These are phyloP conservation scores for Aspergillus felis DNA, from an alignment of 2,329 filamentous ascomycete species.

Conservation along the genomic window DNA sequence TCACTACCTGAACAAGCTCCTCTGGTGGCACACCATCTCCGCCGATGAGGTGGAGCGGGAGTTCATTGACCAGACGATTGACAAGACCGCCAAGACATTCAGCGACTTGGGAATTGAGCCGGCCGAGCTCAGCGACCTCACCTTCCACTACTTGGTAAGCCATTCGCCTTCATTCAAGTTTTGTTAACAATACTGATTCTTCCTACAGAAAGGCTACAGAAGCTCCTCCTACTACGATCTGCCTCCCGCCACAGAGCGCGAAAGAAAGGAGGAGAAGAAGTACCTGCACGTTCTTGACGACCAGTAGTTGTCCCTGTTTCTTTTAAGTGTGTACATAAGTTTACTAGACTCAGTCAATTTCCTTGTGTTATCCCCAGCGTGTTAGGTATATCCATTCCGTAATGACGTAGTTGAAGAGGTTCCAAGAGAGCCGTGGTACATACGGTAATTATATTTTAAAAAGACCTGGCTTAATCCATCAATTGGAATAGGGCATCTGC, in stretches of 20 bases:
- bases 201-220: conserved; percentile 75
- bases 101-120: conserved; percentile 88
- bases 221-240: conserved; percentile 87
- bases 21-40: conserved; percentile 87
- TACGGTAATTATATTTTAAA: background rate
- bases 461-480: background rate
- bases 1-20: conserved; percentile 68
- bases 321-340: conserved; percentile 39
- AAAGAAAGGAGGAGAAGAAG: conserved; percentile 93
- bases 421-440: background rate
- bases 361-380: conserved; percentile 21
- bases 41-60: conserved; percentile 86
- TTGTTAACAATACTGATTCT: conserved; percentile 11
- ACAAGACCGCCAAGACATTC: conserved; percentile 89
- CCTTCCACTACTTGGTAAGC: conserved; percentile 89
- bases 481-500: background rate
- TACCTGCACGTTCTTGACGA: conserved; percentile 92
- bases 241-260: conserved; percentile 88
- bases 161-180: background rate
- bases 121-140: conserved; percentile 77
- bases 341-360: conserved; percentile 35
- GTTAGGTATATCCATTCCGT: background rate
- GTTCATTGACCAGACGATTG: conserved; percentile 89
- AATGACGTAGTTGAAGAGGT: background rate
- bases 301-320: conserved; percentile 54